Base-by-base conservation (phyloP, 345 rosid genomes). In the Populus nigra region DNA sequence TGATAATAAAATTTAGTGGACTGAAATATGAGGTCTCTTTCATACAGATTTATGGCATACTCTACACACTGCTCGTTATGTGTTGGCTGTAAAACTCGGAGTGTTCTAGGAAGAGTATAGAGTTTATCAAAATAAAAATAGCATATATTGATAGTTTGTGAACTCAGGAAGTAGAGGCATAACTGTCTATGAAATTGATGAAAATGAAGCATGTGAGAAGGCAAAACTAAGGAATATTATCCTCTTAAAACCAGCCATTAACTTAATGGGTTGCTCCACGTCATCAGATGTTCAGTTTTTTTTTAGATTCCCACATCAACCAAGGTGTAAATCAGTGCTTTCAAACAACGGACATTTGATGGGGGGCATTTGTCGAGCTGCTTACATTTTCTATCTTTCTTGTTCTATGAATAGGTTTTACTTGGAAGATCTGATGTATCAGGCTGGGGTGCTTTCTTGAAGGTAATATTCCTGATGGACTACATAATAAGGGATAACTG, bases 401-500 rank as follows among this genome's bases (percentile, higher is more conserved):
- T 53, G 55, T 9, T 62, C 71, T 36, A 33, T 75, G 74, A 83
- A 65, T 91, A 96, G 98, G 99, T 96, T 77, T 89, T 96, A 82
- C 97, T 96, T 53, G 99, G 99, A 81, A 90, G 86, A 83, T 96
- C 99, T n/a, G 95, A 96, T 84, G 90, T 96, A 68, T 96, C 99
- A 76, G 99, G 99, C 31, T 96, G 99, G 99, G 99, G 99, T 84
- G 99, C 99, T 78, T 96, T 96, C 87, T 84, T 96, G 85, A 96
- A 96, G 97, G 99, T 96, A 87, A 63, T 50, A 31, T 16, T 73
- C 57, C 8, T 27, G 77, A 80, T 76, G 61, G 49, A 66, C 65
- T 35, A 8, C 69, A 36, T 61, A 71, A 17, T 18, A n/a, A 9
- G 29, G 25, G 65, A 23, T 4, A 59, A 59, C 11, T 59, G 11